Percentiles rank a stretch among this genome's conserved stretches.
These are phyloP conservation scores for Dictyostelium firmibasis DNA, from an alignment of 78 protist species.

Conservation along the genomic window DNA sequence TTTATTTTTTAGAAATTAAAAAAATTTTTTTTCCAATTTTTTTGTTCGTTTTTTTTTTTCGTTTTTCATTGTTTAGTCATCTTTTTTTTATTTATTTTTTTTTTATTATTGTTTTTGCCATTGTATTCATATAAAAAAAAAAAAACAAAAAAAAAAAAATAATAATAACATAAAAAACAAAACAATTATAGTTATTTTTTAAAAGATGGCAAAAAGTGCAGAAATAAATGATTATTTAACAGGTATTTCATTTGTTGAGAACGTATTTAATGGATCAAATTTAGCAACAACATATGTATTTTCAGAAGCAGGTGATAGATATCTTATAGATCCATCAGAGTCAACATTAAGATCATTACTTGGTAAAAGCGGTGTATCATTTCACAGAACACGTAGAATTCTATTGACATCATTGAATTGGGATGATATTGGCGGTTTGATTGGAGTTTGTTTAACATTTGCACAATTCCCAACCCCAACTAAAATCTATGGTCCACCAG, in stretches of 20 bases:
- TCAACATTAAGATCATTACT: neutral
- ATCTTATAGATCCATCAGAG: neutral
- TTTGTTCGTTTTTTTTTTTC: neutral
- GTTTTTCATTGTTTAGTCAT: neutral
- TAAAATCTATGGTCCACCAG: slow-evolving; percentile 40
- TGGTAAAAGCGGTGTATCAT: neutral
- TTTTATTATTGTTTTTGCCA: neutral
- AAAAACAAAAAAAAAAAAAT: too few relatives aligned
- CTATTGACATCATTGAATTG: slow-evolving; percentile 25
- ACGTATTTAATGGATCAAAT: neutral
- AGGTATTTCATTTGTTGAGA: neutral
- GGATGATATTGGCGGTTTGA: slow-evolving; percentile 54
- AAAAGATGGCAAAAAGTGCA: too few relatives aligned
- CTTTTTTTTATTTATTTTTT: neutral
- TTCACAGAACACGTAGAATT: neutral
- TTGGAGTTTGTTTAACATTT: neutral
- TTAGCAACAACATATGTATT: neutral
- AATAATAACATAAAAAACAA: too few relatives aligned
- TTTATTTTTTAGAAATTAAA: too few relatives aligned
- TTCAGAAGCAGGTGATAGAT: neutral
- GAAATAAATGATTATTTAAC: neutral
- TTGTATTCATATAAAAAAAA: neutral
- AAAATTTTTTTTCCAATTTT: too few relatives aligned
- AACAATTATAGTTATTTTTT: too few relatives aligned
- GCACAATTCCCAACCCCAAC: neutral